Base-by-base conservation (phyloP, 768 basidiomycete species). In the Collybia sordida region DNA sequence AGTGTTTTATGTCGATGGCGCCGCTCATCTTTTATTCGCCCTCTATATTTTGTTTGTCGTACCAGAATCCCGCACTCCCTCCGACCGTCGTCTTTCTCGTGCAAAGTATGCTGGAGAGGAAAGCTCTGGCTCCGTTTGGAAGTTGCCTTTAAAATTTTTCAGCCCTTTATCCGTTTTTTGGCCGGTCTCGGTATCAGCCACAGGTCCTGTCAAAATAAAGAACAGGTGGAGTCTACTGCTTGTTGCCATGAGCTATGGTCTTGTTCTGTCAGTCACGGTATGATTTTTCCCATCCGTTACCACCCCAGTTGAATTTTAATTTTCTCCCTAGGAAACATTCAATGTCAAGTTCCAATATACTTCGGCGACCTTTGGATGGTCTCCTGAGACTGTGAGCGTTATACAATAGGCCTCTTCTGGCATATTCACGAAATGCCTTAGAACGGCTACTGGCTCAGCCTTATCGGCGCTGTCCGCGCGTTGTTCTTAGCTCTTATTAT, bases 41-140 rank as follows among this genome's bases (percentile, higher is more conserved):
- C 42, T 75, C 37, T 56, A 83, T 41, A 59, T 82, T 22, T 77
- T 81, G 64, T 66, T 85, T 50, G 23, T 90, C 53, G 59, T 95
- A 41, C 93, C 93, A 0, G 93, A 97, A 65, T 90, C 91, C 0
- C 74, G 93, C 1, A 79, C 85, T 8, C 60, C 65, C 34, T 69
- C 64, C 0, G 70, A 80, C 46, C 82, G 77, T 79, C 65, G 64
- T 49, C 56, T 60, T 12, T 69, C 77, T 3, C 66, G 64, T 37
- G 53, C 48, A 3, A 69, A 67, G 46, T 68, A 81, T 50, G 31
- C 31, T 31, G 14, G 9, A 3, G 9, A 31, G 31, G 14, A 31
- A 11, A 6, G 9, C 31, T 31, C 31, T 11, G 31, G 31, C 14
- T 31, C 31, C 14, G 9, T 31, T 11, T 11, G 31, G 31, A 76